phyloP scores from a whole-genome alignment of 179 eudicot species.

The Corrigiola litoralis region DNA sequence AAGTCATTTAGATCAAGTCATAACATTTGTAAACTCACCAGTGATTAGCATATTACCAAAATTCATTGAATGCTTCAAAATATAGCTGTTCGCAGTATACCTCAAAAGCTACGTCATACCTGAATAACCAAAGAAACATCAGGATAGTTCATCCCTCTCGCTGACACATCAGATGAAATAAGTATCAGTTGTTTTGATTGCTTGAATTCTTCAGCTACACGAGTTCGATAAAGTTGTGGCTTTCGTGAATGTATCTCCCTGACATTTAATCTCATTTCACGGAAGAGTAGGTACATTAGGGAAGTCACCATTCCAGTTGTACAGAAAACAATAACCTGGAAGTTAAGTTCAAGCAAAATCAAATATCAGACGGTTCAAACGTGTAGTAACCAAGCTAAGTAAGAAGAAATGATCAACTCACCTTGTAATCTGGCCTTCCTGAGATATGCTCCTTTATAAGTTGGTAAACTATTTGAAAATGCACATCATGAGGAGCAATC shows the following conservation, averaged over 20 bases:
- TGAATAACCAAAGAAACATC: constrained; percentile 93
- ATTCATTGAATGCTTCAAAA: not conserved
- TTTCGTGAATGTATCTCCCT: constrained; percentile 88
- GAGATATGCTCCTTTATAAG: constrained; percentile 66
- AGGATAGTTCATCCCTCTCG: constrained; percentile 93
- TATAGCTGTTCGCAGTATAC: not conserved
- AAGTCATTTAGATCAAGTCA: not conserved
- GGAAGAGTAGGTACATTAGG: constrained; percentile 68
- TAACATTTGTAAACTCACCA: not conserved
- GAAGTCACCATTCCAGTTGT: constrained; percentile 87
- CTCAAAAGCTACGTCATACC: constrained; percentile 36
- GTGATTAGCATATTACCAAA: not conserved
- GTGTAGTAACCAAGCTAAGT: not conserved
- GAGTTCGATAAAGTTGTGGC: constrained; percentile 70
- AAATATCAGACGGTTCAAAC: not conserved
- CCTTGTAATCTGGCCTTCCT: constrained; percentile 67
- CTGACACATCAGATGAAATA: constrained; percentile 80
- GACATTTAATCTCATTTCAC: constrained; percentile 79
- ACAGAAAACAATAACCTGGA: constrained; percentile 86
- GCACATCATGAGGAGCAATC: constrained; percentile 71
- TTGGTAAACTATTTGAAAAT: constrained; percentile 68
- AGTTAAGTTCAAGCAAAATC: constrained; percentile 15
- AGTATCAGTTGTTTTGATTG: constrained; percentile 70
- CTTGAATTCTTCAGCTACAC: constrained; percentile 75
- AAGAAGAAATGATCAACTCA: constrained; percentile 23